Conservation (phyloP, 495 filamentous ascomycete genomes). For the Astrothelium macrocarpum region DNA sequence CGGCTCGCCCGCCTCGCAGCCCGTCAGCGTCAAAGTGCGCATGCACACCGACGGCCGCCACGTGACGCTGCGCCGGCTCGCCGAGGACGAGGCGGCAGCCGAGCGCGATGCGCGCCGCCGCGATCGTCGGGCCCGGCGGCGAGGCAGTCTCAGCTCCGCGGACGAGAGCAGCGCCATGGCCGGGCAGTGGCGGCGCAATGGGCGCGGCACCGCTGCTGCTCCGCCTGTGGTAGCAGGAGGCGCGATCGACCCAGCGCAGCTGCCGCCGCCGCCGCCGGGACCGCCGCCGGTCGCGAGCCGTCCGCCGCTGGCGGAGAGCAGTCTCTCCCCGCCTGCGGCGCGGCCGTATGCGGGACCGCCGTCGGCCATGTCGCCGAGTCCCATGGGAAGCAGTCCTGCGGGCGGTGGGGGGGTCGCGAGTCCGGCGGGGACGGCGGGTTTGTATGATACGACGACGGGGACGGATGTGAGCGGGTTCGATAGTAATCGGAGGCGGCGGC, state of each 20-base stretch:
- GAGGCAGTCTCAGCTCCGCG: constrained; percentile 24
- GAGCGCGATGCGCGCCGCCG: constrained; percentile 46
- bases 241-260: constrained; percentile 7
- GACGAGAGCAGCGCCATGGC: constrained; percentile 21
- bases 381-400: constrained; percentile 9
- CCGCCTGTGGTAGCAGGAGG: constrained; percentile 14
- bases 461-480: constrained; percentile 34
- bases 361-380: background rate
- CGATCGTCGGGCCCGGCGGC: constrained; percentile 24
- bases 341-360: constrained; percentile 9
- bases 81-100: constrained; percentile 68
- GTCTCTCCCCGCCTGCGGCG: background rate
- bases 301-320: background rate
- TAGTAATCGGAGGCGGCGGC: constrained; percentile 28
- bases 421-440: constrained; percentile 19
- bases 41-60: constrained; percentile 71
- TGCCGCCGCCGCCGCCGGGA: constrained; percentile 14
- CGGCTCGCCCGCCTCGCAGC: constrained; percentile 29
- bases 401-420: constrained; percentile 18
- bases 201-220: constrained; percentile 14
- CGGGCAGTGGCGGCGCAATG: constrained; percentile 19
- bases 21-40: constrained; percentile 70
- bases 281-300: background rate
- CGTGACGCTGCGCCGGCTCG: constrained; percentile 70
- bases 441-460: constrained; percentile 32